Evolutionary conservation across 768 basidiomycete genomes (phyloP), one percentile per base, ranked within the genome.

Genomic region (Gymnopilus junonius): DNA sequence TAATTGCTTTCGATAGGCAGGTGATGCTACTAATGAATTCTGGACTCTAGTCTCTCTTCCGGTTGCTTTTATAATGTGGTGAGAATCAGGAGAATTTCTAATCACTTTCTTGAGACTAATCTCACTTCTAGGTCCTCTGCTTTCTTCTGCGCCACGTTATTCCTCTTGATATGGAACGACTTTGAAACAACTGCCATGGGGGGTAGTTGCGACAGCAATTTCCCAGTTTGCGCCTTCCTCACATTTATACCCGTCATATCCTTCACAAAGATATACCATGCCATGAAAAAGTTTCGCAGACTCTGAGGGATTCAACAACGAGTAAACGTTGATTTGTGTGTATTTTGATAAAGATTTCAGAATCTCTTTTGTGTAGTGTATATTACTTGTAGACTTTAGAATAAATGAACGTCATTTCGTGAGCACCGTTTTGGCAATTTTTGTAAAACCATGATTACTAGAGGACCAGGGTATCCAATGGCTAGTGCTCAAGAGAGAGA

Each of bases 11-110:
- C 42, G 11, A 2, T 8, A 54, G 51, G 59, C 59, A 32, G 27
- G 12, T 11, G 11, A n/a, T 12, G 17, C 51, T 11, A 27, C 14
- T 12, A 42, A 14, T n/a, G 23, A 45, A n/a, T 61, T 61, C 17
- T 61, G 59, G 59, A 61, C 17, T 14, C 27, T 61, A 53, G 59
- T 61, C 2, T 39, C 59, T 21, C 54, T 61, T 23, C 59, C 59
- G 8, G n/a, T 61, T 40, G 51, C 59, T 8, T 61, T 61, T 32
- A 21, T 61, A 7, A 43, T 46, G n/a, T 61, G 59, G 59, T 61
- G n/a, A 54, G 59, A 10, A 11, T 14, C 3, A 12, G 15, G 1
- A 17, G 12, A 20, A 1, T 35, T 11, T 25, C 15, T 5, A 8
- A 17, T 34, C 50, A 34, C 15, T 20, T 2, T 27, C 39, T 21